A percentile compares a stretch with the other conserved stretches of the same genome.
Evolutionary conservation across 306 rosid genomes (phyloP).

Genomic region (Cicer yamashitae): DNA sequence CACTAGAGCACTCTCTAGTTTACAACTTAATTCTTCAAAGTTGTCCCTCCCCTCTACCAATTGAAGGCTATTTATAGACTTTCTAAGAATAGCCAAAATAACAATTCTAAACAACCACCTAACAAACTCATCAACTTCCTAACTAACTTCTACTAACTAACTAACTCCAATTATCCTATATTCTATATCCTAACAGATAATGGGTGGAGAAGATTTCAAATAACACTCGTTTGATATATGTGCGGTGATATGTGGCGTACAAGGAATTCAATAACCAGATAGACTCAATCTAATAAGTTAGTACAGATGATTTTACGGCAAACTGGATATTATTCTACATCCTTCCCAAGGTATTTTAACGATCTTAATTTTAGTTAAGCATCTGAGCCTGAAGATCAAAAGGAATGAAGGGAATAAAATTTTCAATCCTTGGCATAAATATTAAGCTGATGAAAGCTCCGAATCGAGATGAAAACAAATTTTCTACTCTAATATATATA

Average conservation of each 20-base stretch:
- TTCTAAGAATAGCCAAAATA: too few relatives aligned
- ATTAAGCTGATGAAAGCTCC: background rate
- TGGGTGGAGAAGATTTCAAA: background rate
- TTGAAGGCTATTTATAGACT: too few relatives aligned
- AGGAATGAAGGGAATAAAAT: background rate
- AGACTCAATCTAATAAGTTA: background rate
- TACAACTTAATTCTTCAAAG: too few relatives aligned
- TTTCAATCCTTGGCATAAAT: background rate
- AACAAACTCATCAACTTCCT: too few relatives aligned
- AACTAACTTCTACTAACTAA: too few relatives aligned
- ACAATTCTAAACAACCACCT: too few relatives aligned
- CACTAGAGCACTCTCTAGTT: too few relatives aligned
- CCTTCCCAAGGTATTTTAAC: background rate
- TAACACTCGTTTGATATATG: background rate
- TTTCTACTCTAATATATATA: background rate
- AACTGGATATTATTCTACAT: background rate
- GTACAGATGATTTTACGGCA: background rate
- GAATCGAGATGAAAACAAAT: background rate
- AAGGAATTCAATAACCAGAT: slow-evolving; percentile 6
- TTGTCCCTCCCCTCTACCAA: too few relatives aligned
- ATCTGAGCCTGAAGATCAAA: background rate
- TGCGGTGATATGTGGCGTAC: background rate
- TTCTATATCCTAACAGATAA: too few relatives aligned
- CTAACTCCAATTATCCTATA: too few relatives aligned
- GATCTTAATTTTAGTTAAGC: background rate